Base-by-base conservation (phyloP, 768 basidiomycete species). In the Roridomyces roridus region DNA sequence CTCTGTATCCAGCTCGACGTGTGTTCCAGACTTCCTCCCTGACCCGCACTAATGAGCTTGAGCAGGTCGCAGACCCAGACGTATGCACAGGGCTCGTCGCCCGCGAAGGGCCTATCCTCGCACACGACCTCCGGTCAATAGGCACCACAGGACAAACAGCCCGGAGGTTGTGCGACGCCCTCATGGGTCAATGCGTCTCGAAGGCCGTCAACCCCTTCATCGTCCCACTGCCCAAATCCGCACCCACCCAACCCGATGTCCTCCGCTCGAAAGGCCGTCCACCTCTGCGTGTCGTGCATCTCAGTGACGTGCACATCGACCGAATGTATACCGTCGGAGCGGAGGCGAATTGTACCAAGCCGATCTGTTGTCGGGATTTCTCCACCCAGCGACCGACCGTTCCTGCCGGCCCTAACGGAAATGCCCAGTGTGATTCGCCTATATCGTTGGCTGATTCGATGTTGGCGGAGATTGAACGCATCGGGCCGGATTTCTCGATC, bases 251-350 rank as follows among this genome's bases (percentile, higher is more conserved):
- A 8, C 65, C 67, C 14, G 46, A 51, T 25, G 46, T 41, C 18
- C 63, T 52, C 31, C 48, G 24, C 31, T 67, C 65, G 11, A 51
- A 37, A 4, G 65, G 69, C 24, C 57, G 49, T 23, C 28, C 48
- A 42, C 65, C 74, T 4, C 62, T 77, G 50, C 66, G 71, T 45
- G 70, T 77, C 8, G 70, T 72, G 6, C 76, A 78, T 47, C 63
- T 78, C 37, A 72, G 71, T 42, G 77, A 78, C 56, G 72, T 76
- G 17, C 77, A 78, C 49, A 74, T 78, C 39, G 76, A 77, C 49
- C 65, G 73, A 12, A 39, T 67, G 17, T 77, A 78, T 55, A 67
- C 67, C 3, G 72, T 73, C 44, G 74, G 74, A 14, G 46, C 74
- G 1, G 71, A 75, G 21, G 71, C 73, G 4, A 69, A 69, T 36